Conservation (phyloP, 768 basidiomycete species). For the Leccinum olivaceopallidum region DNA sequence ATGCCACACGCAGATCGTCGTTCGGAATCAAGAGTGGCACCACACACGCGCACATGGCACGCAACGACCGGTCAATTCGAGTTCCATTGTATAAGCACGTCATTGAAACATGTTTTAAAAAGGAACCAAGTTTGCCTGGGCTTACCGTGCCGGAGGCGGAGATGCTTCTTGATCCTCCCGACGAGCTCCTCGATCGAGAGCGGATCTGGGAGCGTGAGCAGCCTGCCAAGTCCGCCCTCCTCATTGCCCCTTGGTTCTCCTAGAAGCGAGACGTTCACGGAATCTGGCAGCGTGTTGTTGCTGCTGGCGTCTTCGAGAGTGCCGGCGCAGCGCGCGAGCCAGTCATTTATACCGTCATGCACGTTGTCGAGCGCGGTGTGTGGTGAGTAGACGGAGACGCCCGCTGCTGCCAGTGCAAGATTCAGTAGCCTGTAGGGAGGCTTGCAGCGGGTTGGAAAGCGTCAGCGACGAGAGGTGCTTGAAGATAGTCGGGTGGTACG, state of each 20-base stretch:
- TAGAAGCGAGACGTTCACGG: conserved; percentile 35
- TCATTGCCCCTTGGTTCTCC: conserved; percentile 39
- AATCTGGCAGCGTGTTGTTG: conserved; percentile 22
- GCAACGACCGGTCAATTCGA: background rate
- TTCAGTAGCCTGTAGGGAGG: conserved; percentile 58
- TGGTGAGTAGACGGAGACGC: conserved; percentile 84
- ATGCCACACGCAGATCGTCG: conserved; percentile 20
- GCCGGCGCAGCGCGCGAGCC: conserved; percentile 65
- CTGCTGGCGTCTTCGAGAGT: conserved; percentile 29
- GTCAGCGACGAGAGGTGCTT: conserved; percentile 73
- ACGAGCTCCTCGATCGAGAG: conserved; percentile 62
- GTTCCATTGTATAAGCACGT: conserved; percentile 5
- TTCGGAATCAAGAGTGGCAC: conserved; percentile 11
- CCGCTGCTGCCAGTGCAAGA: conserved; percentile 79
- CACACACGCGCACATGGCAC: background rate
- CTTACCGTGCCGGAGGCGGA: conserved; percentile 60
- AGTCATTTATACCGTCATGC: conserved; percentile 87
- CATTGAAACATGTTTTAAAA: conserved; percentile 11
- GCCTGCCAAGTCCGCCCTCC: conserved; percentile 66
- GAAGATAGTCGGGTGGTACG: conserved; percentile 90
- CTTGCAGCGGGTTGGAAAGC: conserved; percentile 74
- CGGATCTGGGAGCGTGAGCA: conserved; percentile 61
- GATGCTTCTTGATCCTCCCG: conserved; percentile 65
- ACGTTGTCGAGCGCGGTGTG: conserved; percentile 90
- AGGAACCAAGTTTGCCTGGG: conserved; percentile 12